These are phyloP conservation scores for Penicillium samsonianum DNA, from an alignment of 495 filamentous ascomycete genomes.

Conservation along the genomic window DNA sequence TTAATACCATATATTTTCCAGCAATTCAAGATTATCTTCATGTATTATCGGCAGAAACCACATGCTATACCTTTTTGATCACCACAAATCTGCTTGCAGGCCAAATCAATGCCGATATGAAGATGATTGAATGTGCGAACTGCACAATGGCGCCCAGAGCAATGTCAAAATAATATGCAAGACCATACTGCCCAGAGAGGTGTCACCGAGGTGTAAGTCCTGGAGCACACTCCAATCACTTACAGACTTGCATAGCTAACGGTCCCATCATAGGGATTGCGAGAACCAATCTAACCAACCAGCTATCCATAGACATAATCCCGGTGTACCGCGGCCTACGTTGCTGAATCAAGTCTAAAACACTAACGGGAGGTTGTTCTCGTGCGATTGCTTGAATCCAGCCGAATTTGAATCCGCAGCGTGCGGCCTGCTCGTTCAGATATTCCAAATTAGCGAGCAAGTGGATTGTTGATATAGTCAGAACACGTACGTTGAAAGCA, in stretches of 20 bases:
- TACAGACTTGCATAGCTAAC: too few species aligned
- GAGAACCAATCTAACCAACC: background rate
- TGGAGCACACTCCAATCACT: background rate
- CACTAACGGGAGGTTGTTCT: background rate
- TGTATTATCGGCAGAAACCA: too few species aligned
- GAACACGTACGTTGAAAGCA: background rate
- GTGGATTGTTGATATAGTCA: background rate
- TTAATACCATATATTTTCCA: too few species aligned
- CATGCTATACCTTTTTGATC: background rate
- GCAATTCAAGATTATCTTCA: too few species aligned
- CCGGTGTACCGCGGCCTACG: background rate
- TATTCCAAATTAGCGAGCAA: background rate
- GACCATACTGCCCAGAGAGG: background rate
- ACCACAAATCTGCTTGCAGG: background rate
- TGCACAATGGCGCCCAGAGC: background rate
- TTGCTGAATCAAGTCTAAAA: background rate
- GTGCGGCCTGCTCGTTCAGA: background rate
- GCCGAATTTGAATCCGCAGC: background rate
- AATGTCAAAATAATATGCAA: background rate
- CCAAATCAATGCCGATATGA: background rate
- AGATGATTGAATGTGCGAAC: background rate
- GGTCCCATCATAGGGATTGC: background rate
- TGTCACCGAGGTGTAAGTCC: background rate
- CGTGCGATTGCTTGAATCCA: background rate
- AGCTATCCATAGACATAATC: background rate